phyloP scores from a whole-genome alignment of 805 yeast genomes.

The Candida ovalis region DNA sequence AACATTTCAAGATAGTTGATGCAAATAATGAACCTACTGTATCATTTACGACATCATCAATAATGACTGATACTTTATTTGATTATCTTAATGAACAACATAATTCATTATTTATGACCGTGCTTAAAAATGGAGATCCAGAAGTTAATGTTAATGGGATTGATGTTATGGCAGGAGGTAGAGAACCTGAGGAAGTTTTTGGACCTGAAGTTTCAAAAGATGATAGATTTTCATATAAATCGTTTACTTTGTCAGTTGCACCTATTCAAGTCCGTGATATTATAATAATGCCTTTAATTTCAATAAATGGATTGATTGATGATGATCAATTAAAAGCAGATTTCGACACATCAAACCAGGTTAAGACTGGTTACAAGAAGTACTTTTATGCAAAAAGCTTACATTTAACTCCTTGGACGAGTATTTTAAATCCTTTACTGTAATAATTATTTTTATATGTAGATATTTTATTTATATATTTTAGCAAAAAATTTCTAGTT shows the following conservation, averaged over 20 bases:
- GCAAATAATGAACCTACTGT: slow-evolving; percentile 16
- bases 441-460: too few species aligned
- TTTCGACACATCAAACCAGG: slow-evolving; percentile 5
- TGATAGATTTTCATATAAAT: slow-evolving; percentile 12
- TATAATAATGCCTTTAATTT: slow-evolving; percentile 15
- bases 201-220: slow-evolving; percentile 14
- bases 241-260: slow-evolving; percentile 12
- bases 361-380: slow-evolving; percentile 10
- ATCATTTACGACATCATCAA: slow-evolving; percentile 20
- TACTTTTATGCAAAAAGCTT: slow-evolving; percentile 26
- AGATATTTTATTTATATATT: too few species aligned
- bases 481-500: too few species aligned
- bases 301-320: slow-evolving; percentile 15
- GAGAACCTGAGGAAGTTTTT: background rate
- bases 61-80: slow-evolving; percentile 22
- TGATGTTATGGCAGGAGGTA: background rate
- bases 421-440: too few species aligned
- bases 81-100: slow-evolving; percentile 19
- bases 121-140: background rate
- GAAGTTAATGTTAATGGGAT: slow-evolving; percentile 6
- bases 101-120: slow-evolving; percentile 4
- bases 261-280: slow-evolving; percentile 18
- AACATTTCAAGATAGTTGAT: slow-evolving; percentile 8
- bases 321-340: slow-evolving; percentile 1
- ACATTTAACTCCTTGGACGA: slow-evolving; percentile 12